Evolutionary conservation across 257 asterid genomes (phyloP).

Genomic region (Plantago ovata): DNA sequence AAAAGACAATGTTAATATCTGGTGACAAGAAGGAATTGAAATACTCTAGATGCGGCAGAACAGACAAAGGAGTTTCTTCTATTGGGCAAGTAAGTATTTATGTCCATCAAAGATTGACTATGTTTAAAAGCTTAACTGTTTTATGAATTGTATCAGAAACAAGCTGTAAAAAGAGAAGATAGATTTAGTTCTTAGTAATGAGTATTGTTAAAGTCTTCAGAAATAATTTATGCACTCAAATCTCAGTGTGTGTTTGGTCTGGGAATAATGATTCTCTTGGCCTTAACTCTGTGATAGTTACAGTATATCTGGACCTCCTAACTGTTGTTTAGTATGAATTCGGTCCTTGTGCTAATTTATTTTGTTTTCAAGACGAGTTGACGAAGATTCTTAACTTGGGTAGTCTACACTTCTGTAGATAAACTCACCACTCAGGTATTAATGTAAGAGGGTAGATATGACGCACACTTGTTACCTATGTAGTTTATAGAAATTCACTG

Average conservation of each 20-base stretch:
- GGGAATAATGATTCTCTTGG: neutral
- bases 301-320: neutral
- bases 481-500: neutral
- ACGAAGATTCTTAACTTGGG: neutral
- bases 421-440: neutral
- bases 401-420: neutral
- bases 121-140: slow-evolving; percentile 6
- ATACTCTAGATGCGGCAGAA: slow-evolving; percentile 96
- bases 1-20: slow-evolving; percentile 67
- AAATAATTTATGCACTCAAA: slow-evolving; percentile 4
- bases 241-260: neutral
- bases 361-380: neutral
- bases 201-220: neutral
- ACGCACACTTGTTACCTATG: slow-evolving; percentile 1
- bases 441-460: slow-evolving; percentile 1
- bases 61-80: slow-evolving; percentile 98
- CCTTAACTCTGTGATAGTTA: neutral
- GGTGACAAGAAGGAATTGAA: slow-evolving; percentile 77
- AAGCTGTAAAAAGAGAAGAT: neutral
- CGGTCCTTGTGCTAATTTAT: neutral
- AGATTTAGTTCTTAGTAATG: neutral
- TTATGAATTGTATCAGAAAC: neutral
- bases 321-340: slow-evolving; percentile 1
- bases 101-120: slow-evolving; percentile 13
- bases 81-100: slow-evolving; percentile 84